Base-by-base conservation (phyloP, 768 basidiomycete genomes). In the Lyophyllum atratum region DNA sequence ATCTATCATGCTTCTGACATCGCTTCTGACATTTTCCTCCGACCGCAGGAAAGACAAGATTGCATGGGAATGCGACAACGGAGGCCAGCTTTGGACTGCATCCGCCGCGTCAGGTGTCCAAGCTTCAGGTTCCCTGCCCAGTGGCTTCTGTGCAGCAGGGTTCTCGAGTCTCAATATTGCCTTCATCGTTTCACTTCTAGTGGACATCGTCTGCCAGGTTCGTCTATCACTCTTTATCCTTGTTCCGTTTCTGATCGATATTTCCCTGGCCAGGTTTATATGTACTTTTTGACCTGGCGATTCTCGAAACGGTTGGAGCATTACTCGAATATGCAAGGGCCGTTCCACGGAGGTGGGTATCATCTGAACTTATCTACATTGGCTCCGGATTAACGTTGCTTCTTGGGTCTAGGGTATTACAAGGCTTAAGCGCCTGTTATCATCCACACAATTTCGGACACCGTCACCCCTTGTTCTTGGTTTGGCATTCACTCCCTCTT, bases 221-320 rank as follows among this genome's bases (percentile, higher is more conserved):
- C 56, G 60, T 59, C 56, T 56, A 59, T 56, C 59, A 45, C 60
- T 55, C 57, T 46, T 53, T 40, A 48, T 31, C 46, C 54, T 56
- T 61, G 56, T 65, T 62, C 52, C 64, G 60, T 58, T 61, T 61
- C 67, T 65, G 66, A 70, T 67, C 58, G 37, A 55, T 59, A 24
- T 29, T 53, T 64, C 22, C 61, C 31, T 58, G 68, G 57, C 61
- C 62, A 89, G 89, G 66, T 87, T 49, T 90, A 90, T 78, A 87
- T 90, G 86, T 84, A 80, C 70, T 89, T 90, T 77, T 73, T 89
- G 70, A 78, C 76, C 65, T 92, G 87, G 89, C 79, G 87, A 54
- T 90, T 83, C 81, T 80, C 81, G 64, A 87, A 85, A 70, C 77
- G 85, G 63, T 71, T 89, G 70, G 84, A 86, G 70, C 82, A 86